phyloP scores from a whole-genome alignment of 805 yeast species.

The Deakozyma indianensis region DNA sequence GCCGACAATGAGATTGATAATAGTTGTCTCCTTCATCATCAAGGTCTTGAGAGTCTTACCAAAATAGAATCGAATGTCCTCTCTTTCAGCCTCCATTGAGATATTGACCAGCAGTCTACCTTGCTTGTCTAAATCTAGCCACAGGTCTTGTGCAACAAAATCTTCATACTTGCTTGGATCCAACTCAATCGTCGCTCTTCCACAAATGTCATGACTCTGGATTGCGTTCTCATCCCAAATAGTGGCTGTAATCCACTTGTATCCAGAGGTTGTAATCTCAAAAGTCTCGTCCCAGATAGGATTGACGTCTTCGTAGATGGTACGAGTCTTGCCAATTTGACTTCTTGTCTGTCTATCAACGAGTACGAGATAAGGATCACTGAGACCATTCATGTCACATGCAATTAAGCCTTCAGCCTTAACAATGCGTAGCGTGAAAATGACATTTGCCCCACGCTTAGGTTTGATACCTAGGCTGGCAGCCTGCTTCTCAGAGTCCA shows the following conservation, averaged over 20 bases:
- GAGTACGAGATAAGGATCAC: constrained; percentile 49
- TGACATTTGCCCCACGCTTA: not conserved
- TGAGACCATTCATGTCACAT: constrained; percentile 29
- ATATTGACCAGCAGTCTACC: constrained; percentile 56
- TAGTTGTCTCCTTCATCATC: constrained; percentile 47
- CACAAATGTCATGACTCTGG: constrained; percentile 48
- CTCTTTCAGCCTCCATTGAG: constrained; percentile 64
- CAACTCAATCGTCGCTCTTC: constrained; percentile 43
- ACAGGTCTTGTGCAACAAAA: constrained; percentile 52
- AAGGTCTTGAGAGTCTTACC: constrained; percentile 62
- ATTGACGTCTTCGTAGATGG: constrained; percentile 41
- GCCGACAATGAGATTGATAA: constrained; percentile 55
- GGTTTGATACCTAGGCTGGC: constrained; percentile 22
- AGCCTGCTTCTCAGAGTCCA: constrained; percentile 39
- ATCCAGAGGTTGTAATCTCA: constrained; percentile 34
- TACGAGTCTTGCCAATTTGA: constrained; percentile 56
- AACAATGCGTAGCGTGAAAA: constrained; percentile 50
- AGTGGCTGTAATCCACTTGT: constrained; percentile 38
- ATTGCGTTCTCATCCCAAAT: constrained; percentile 55
- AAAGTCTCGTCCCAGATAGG: constrained; percentile 87
- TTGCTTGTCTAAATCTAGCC: constrained; percentile 46
- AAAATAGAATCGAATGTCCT: constrained; percentile 68
- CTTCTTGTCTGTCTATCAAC: constrained; percentile 39
- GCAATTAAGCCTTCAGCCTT: constrained; percentile 48
- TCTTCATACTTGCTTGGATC: constrained; percentile 49